Conservation (phyloP, 768 basidiomycete genomes). For the Boletus sp. region DNA sequence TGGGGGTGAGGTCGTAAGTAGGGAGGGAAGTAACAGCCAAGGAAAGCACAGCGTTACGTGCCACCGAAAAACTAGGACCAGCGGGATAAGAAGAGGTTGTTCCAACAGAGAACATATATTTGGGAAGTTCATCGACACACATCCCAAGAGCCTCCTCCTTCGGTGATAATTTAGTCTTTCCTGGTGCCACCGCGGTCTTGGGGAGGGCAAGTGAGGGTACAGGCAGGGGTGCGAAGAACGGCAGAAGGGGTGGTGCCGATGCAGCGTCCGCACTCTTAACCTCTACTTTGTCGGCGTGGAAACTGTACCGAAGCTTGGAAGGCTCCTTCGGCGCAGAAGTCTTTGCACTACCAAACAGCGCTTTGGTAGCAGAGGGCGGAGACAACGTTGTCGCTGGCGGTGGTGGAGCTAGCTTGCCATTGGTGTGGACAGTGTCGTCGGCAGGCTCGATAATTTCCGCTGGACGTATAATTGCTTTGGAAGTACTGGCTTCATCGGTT, state of each 20-base stretch:
- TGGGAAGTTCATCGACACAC: constrained; percentile 33
- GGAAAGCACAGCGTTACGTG: constrained; percentile 38
- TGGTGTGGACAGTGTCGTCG: constrained; percentile 21
- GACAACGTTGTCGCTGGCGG: constrained; percentile 8
- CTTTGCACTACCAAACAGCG: constrained; percentile 34
- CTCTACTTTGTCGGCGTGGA: constrained; percentile 53
- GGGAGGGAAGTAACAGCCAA: constrained; percentile 46
- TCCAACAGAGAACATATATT: constrained; percentile 28
- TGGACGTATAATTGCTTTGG: constrained; percentile 25
- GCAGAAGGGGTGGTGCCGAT: constrained; percentile 3
- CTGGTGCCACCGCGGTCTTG: constrained; percentile 2
- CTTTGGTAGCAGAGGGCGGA: constrained; percentile 22
- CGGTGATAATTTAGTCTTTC: constrained; percentile 25
- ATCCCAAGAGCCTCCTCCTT: constrained; percentile 29
- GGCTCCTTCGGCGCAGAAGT: constrained; percentile 67
- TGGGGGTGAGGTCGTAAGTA: constrained; percentile 33
- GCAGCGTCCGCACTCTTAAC: constrained; percentile 16
- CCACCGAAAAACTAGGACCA: constrained; percentile 20
- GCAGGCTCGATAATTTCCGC: constrained; percentile 40
- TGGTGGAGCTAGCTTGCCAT: constrained; percentile 12
- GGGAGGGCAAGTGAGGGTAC: neutral
- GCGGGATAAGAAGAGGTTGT: constrained; percentile 12
- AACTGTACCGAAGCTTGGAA: constrained; percentile 73
- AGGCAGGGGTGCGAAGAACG: constrained; percentile 32
- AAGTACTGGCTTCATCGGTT: constrained; percentile 30